Evolutionary conservation across 2,329 filamentous ascomycete species (phyloP), one percentile per base, ranked within the genome.

Genomic region (Conoideocrella luteorostrata): DNA sequence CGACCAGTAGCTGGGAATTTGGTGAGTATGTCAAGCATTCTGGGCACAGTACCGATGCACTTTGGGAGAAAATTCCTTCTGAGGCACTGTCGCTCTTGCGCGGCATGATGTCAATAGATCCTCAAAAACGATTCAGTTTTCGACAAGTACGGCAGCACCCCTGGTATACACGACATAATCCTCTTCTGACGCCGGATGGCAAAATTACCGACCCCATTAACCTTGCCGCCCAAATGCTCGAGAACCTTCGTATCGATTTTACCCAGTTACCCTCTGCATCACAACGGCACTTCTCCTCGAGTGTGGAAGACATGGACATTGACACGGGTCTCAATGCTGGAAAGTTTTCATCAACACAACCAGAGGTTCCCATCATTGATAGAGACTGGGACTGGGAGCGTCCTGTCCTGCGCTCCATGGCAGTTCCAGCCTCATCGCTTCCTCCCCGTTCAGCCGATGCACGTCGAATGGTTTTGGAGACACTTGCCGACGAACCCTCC

Each of bases 151-250:
- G 88, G 47, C 82, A 86, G 51, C 93, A 98, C 64, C 91, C 90
- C 1, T 98, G 93, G 93, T 96, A 88, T 61, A 96, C 88, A 4
- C 78, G 88, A 36, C 74, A 74, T 47, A 98, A 97, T 62, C 76
- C 74, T 24, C 83, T 89, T 55, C 74, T 97, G 39, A 80, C 82
- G 4, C 58, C 76, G 1, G 83, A 89, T 48, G 91, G 91, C 52
- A 80, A 75, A 50, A 75, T 90, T 26, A 77, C 77, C 10, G 88
- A 97, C 56, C 87, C 88, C 1, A 71, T 97, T 49, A 79, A 81
- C 43, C 74, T 98, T 37, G 93, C 93, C n/a, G 95, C 93, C 0
- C 82, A 88, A 58, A 95, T 98, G 88, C 82, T 98, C 43, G 88
- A 95, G 60, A 86, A 82, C 44, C 78, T 98, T 13, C 86, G 80